Evolutionary conservation across 1,284 basidiomycete genomes (phyloP).

Genomic region (Rhodotorula sp.): DNA sequence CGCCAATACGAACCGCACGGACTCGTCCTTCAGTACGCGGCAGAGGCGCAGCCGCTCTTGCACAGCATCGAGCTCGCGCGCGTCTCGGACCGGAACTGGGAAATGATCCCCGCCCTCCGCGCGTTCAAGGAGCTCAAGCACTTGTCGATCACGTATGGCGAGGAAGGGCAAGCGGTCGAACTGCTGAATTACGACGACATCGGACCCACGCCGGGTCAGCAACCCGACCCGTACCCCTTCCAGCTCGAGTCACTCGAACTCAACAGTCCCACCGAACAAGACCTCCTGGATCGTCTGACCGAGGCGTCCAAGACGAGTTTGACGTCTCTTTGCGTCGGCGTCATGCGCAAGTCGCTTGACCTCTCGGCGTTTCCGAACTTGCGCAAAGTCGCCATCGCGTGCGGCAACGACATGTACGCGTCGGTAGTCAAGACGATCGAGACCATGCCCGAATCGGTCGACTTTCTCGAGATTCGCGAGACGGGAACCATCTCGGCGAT

Average conservation of each 20-base stretch:
- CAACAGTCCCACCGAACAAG: conserved; percentile 12
- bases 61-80: neutral
- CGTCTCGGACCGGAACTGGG: neutral
- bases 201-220: neutral
- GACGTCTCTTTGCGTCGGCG: conserved; percentile 15
- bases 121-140: neutral
- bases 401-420: neutral
- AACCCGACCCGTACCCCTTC: neutral
- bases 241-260: conserved; percentile 18
- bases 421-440: neutral
- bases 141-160: neutral
- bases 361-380: neutral
- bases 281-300: neutral
- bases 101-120: neutral
- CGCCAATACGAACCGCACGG: neutral
- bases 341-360: conserved; percentile 12
- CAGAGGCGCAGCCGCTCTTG: neutral
- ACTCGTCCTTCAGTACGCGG: neutral
- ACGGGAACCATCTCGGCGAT: neutral
- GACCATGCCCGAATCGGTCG: neutral
- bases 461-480: neutral
- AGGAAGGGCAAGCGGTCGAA: neutral
- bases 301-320: neutral
- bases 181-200: neutral
- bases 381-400: neutral